Evolutionary conservation across 129 eudicot species (phyloP).

Genomic region (Rutidosis leptorrhynchoides): DNA sequence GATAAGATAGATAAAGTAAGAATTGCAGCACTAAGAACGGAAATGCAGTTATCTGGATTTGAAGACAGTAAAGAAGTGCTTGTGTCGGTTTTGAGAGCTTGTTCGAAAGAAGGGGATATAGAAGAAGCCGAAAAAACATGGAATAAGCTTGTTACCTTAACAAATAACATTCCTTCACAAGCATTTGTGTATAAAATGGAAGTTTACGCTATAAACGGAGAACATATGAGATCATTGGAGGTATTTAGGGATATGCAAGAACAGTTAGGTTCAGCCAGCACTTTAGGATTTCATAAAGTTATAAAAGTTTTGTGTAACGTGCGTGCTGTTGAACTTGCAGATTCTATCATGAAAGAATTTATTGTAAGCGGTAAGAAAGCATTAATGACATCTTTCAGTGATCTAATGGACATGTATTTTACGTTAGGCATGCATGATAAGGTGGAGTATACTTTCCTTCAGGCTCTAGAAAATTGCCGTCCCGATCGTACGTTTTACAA

Average conservation of each 20-base stretch:
- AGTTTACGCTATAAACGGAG: conserved; percentile 54
- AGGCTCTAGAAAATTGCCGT: conserved; percentile 51
- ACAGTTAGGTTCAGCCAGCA: conserved; percentile 38
- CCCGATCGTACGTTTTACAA: conserved; percentile 55
- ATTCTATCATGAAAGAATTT: conserved; percentile 73
- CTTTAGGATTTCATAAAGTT: conserved; percentile 62
- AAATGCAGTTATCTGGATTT: conserved; percentile 61
- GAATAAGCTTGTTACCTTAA: conserved; percentile 50
- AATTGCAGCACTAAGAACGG: conserved; percentile 51
- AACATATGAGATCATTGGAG: conserved; percentile 61
- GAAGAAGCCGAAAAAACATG: conserved; percentile 74
- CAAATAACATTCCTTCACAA: conserved; percentile 51
- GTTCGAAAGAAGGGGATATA: conserved; percentile 73
- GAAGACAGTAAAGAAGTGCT: conserved; percentile 65
- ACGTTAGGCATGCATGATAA: conserved; percentile 57
- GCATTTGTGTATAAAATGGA: conserved; percentile 86
- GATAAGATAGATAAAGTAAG: conserved; percentile 66
- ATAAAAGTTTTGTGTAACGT: conserved; percentile 66
- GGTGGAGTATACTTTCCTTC: conserved; percentile 55
- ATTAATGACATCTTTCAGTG: conserved; percentile 49
- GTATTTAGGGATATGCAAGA: conserved; percentile 63
- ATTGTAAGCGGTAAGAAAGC: conserved; percentile 66
- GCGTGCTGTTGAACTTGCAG: conserved; percentile 53
- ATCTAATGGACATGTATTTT: conserved; percentile 57
- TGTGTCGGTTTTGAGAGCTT: conserved; percentile 77